Percentiles rank a stretch among this genome's conserved stretches.
phyloP scores from a whole-genome alignment of 345 rosid genomes.

The Aquilaria sinensis region DNA sequence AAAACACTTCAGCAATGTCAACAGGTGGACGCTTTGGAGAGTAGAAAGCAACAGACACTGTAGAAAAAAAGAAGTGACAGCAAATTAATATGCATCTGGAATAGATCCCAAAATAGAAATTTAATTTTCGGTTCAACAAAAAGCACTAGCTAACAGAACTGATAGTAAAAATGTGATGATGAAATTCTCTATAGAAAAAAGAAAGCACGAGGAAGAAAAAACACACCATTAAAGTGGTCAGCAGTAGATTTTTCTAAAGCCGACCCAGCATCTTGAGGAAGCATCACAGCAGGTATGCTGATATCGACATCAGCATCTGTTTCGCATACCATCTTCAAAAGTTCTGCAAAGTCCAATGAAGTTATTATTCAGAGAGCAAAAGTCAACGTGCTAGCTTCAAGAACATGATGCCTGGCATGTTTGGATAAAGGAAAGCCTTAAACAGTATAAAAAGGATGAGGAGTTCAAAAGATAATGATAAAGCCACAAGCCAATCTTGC shows the following conservation, averaged over 20 bases:
- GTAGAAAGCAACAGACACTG: conserved; percentile 85
- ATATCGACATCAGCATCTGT: conserved; percentile 55
- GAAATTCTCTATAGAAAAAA: neutral
- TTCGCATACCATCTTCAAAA: conserved; percentile 97
- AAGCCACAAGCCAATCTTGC: too few relatives aligned
- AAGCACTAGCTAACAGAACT: neutral
- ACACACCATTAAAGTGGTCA: conserved; percentile 35
- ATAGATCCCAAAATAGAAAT: neutral
- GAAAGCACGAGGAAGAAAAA: conserved; percentile 9
- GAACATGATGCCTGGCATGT: too few relatives aligned
- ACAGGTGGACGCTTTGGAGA: conserved; percentile 87
- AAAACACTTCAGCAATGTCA: conserved; percentile 95
- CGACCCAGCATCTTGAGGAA: conserved; percentile 90
- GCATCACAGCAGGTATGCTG: conserved; percentile 81
- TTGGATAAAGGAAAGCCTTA: too few relatives aligned
- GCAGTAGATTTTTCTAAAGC: conserved; percentile 35
- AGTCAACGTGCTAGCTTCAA: neutral
- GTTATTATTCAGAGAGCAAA: conserved; percentile 11
- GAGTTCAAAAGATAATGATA: too few relatives aligned
- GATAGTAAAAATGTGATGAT: neutral
- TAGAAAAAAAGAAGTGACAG: conserved; percentile 12
- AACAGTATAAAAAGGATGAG: too few relatives aligned
- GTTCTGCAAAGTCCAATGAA: conserved; percentile 45
- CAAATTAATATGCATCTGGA: neutral
- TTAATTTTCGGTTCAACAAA: neutral